Base-by-base conservation (phyloP, 345 rosid species). In the Eucalyptus erythrocorys region DNA sequence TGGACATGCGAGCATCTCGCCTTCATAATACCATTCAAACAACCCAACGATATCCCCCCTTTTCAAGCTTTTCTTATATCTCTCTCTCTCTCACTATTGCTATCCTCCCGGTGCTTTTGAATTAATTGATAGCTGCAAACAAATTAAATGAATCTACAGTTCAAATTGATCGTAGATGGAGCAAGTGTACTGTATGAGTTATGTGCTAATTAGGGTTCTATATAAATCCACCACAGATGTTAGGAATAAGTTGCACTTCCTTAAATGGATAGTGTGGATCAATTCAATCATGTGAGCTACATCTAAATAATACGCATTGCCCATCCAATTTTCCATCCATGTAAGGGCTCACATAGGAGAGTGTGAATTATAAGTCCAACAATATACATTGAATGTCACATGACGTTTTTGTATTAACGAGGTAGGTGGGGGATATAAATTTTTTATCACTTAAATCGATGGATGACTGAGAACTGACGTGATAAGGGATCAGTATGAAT, bases 381-480 rank as follows among this genome's bases (percentile, higher is more conserved):
- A 37, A 22, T 3, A 71, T 10, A 19, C 45, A 19, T 19, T 37
- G 2, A 11, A 24, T 3, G 82, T 21, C 13, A 5, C 27, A 21
- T 22, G 45, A 76, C 27, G 6, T 10, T 37, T 24, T 76, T 12
- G 15, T 76, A 37, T 37, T 37, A 19, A 37, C 5, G 47, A 11
- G 26, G 14, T 37, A 19, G 45, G 45, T 37, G 47, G 15, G 45
- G 21, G 27, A 76, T 19, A 21, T 24, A 7, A 71, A 71, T 19
- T 14, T 19, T 71, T 51, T 19, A 51, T 51, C 57, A 19, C 4
- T 51, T 51, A 51, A 51, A 51, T 51, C 4, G 5, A 51, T 0
- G 26, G 22, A 51, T 7, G 57, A 51, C 10, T 51, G 10, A 19
- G 8, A 51, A 51, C 4, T 0, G 24, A 2, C 5, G 0, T 51